Evolutionary conservation across 2,329 filamentous ascomycete genomes (phyloP).

Genomic region (Helminthosporium solani): DNA sequence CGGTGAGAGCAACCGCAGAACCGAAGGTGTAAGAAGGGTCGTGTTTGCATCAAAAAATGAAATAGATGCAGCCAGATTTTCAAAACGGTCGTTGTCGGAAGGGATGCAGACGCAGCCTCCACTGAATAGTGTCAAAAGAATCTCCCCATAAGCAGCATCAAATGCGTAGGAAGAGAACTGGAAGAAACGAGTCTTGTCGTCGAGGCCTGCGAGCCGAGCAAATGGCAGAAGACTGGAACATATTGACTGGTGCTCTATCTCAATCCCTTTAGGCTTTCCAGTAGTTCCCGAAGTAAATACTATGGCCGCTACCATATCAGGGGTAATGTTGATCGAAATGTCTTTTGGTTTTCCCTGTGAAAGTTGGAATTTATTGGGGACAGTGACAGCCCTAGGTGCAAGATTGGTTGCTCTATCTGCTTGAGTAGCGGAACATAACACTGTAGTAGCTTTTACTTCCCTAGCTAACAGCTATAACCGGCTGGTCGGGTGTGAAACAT

Average conservation of each 20-base stretch:
- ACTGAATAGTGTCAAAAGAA: slow-evolving; percentile 55
- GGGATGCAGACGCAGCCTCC: slow-evolving; percentile 65
- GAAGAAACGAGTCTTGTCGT: slow-evolving; percentile 11
- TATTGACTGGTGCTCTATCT: slow-evolving; percentile 10
- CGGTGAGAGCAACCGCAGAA: too few species aligned
- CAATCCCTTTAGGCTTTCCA: slow-evolving; percentile 55
- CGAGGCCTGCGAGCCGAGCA: not conserved
- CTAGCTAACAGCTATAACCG: not conserved
- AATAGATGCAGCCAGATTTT: slow-evolving; percentile 55
- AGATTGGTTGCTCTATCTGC: not conserved
- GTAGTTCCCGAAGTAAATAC: slow-evolving; percentile 52
- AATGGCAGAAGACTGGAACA: slow-evolving; percentile 5
- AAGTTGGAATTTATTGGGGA: not conserved
- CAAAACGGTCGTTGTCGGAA: slow-evolving; percentile 49
- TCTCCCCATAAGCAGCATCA: slow-evolving; percentile 57
- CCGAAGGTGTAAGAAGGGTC: slow-evolving; percentile 1
- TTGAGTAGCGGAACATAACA: too few species aligned
- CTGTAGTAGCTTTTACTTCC: too few species aligned
- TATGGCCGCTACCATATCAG: slow-evolving; percentile 53
- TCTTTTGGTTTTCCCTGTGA: not conserved
- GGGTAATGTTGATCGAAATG: not conserved
- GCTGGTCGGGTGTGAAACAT: too few species aligned
- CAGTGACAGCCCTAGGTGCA: not conserved
- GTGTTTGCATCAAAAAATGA: slow-evolving; percentile 9
- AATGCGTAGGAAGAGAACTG: slow-evolving; percentile 61